Evolutionary conservation across 768 basidiomycete genomes (phyloP).

Genomic region (Lactifluus subvellereus): DNA sequence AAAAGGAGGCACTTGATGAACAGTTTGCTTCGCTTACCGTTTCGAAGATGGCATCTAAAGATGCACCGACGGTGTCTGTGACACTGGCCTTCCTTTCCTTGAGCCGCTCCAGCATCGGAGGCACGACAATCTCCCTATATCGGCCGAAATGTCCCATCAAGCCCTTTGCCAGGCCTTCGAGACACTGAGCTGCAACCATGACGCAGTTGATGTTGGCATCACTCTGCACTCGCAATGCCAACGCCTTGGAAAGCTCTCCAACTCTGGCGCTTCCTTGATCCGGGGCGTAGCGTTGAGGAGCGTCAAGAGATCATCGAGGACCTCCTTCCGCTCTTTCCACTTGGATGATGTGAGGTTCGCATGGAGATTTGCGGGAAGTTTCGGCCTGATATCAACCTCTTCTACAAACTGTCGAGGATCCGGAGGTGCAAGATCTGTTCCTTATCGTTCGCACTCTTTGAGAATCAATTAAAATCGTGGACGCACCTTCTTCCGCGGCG

Average conservation of each 20-base stretch:
- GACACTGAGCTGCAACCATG: slow-evolving; percentile 74
- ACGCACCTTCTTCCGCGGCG: slow-evolving; percentile 42
- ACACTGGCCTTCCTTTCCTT: slow-evolving; percentile 94
- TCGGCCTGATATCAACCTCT: slow-evolving; percentile 68
- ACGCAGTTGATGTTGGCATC: slow-evolving; percentile 98
- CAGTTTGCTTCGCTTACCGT: slow-evolving; percentile 52
- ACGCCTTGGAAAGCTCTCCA: slow-evolving; percentile 64
- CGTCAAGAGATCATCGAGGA: slow-evolving; percentile 72
- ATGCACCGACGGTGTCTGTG: slow-evolving; percentile 80
- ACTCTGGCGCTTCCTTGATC: slow-evolving; percentile 74
- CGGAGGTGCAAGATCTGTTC: slow-evolving; percentile 45
- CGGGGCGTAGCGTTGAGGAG: slow-evolving; percentile 64
- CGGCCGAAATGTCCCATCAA: slow-evolving; percentile 68
- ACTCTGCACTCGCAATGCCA: slow-evolving; percentile 74
- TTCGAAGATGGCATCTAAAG: slow-evolving; percentile 82
- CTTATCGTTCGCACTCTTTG: slow-evolving; percentile 10
- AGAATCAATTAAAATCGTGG: slow-evolving; percentile 5
- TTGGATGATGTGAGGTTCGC: slow-evolving; percentile 79
- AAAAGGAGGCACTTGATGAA: slow-evolving; percentile 5
- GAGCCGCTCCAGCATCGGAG: slow-evolving; percentile 76
- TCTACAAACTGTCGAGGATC: slow-evolving; percentile 81
- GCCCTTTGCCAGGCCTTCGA: slow-evolving; percentile 83
- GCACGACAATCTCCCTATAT: slow-evolving; percentile 65
- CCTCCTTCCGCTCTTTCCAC: slow-evolving; percentile 97
- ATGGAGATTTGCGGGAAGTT: slow-evolving; percentile 71